Percentiles rank a stretch among this genome's conserved stretches.
Conservation (phyloP, 2,329 filamentous ascomycete species). For the Cladosporium sp. region DNA sequence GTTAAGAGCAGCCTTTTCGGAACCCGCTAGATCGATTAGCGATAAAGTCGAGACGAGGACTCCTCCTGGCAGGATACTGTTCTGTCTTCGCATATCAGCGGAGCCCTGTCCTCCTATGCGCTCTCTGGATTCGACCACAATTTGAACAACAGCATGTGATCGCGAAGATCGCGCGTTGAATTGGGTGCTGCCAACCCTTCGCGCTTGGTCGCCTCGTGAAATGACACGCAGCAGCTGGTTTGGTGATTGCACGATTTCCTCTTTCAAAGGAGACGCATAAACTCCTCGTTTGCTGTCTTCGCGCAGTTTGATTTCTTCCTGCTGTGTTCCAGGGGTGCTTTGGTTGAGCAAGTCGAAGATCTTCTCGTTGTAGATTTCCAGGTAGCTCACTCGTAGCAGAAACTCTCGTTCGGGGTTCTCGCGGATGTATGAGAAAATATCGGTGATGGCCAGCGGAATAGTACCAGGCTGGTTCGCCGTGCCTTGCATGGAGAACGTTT, state of each 20-base stretch:
- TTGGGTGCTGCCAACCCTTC: conserved; percentile 89
- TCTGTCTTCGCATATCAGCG: conserved; percentile 62
- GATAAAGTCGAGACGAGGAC: conserved; percentile 94
- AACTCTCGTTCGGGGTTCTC: conserved; percentile 96
- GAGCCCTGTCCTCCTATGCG: conserved; percentile 59
- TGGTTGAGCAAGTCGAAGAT: conserved; percentile 91
- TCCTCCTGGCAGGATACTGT: conserved; percentile 70
- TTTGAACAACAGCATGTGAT: conserved; percentile 97
- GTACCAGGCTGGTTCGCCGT: conserved; percentile 94
- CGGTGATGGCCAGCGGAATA: conserved; percentile 94
- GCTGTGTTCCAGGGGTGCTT: conserved; percentile 60
- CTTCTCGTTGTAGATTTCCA: conserved; percentile 98
- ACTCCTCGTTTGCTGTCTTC: conserved; percentile 96
- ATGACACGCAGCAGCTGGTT: conserved; percentile 94
- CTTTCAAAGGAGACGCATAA: conserved; percentile 92
- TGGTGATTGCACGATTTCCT: conserved; percentile 97
- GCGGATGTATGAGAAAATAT: conserved; percentile 98
- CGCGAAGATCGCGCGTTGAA: conserved; percentile 96
- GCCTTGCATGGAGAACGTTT: conserved; percentile 99
- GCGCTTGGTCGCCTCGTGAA: conserved; percentile 85
- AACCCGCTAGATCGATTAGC: conserved; percentile 93
- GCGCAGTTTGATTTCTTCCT: conserved; percentile 94
- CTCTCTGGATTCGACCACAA: conserved; percentile 95
- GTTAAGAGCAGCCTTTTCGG: conserved; percentile 90
- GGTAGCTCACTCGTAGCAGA: conserved; percentile 89